A percentile compares a stretch with the other conserved stretches of the same genome.
Evolutionary conservation across 2,329 filamentous ascomycete species (phyloP).

Genomic region (Rhexocercosporidium sp.): DNA sequence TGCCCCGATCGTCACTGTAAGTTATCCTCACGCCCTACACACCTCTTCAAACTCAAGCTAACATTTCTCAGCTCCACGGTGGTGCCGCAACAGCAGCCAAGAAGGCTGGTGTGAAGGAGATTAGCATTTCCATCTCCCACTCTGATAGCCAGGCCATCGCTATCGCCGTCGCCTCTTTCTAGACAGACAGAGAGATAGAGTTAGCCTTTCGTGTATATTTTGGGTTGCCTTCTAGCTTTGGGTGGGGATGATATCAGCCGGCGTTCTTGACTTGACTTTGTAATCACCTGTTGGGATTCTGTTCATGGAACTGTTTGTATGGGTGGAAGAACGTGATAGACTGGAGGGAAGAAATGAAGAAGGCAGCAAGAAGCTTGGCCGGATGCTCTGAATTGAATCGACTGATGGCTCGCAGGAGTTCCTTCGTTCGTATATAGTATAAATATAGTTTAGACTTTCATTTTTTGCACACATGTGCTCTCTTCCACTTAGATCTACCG

Average conservation of each 20-base stretch:
- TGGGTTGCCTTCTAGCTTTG: constrained; percentile 11
- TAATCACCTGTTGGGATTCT: not conserved
- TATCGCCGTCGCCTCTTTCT: constrained; percentile 85
- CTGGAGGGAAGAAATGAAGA: not conserved
- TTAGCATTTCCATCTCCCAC: constrained; percentile 95
- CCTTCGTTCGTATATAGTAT: constrained; percentile 11
- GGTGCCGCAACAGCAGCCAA: constrained; percentile 83
- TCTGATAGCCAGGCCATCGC: constrained; percentile 93
- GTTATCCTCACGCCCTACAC: constrained; percentile 43
- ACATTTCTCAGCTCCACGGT: constrained; percentile 73
- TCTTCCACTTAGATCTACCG: not conserved
- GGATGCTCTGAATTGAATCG: no score
- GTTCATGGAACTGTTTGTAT: not conserved
- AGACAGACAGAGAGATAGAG: constrained; percentile 35
- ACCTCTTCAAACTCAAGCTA: constrained; percentile 22
- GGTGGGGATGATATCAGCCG: constrained; percentile 5
- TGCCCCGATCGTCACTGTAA: constrained; percentile 83
- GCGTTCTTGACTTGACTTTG: constrained; percentile 5
- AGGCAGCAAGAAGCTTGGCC: not conserved
- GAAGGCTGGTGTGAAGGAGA: constrained; percentile 83
- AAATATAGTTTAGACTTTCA: constrained; percentile 9
- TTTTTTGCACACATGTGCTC: not conserved
- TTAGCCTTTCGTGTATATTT: constrained; percentile 22
- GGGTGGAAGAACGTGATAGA: not conserved
- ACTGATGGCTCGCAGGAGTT: not conserved